phyloP scores from a whole-genome alignment of 768 basidiomycete genomes.

The Trametes cinnabarina region DNA sequence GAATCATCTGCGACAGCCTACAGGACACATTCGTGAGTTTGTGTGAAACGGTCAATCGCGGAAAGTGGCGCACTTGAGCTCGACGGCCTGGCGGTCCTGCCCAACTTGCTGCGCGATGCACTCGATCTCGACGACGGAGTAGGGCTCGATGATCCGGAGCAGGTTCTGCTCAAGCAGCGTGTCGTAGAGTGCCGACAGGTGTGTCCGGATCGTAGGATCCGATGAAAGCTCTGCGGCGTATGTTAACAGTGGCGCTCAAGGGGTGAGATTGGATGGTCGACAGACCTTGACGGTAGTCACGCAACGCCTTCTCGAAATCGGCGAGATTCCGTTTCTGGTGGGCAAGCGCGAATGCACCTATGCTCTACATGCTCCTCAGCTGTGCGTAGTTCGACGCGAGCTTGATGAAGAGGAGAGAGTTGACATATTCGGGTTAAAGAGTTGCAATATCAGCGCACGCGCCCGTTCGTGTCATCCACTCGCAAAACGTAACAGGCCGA shows the following conservation, averaged over 20 bases:
- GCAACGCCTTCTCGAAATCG: slow-evolving; percentile 84
- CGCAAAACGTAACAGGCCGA: slow-evolving; percentile 76
- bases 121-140: slow-evolving; percentile 86
- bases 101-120: slow-evolving; percentile 86
- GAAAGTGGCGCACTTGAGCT: slow-evolving; percentile 71
- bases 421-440: slow-evolving; percentile 91
- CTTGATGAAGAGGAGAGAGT: slow-evolving; percentile 81
- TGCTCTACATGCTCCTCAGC: slow-evolving; percentile 86
- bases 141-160: slow-evolving; percentile 93
- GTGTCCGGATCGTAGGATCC: slow-evolving; percentile 93
- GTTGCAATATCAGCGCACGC: background rate
- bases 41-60: background rate
- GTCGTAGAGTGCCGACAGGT: slow-evolving; percentile 92
- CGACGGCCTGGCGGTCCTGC: slow-evolving; percentile 83
- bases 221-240: slow-evolving; percentile 76
- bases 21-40: no score
- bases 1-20: slow-evolving; percentile 96
- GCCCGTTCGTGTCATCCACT: no score
- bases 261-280: no score
- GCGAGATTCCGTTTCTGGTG: slow-evolving; percentile 87
- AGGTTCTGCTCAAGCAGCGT: slow-evolving; percentile 95
- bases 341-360: slow-evolving; percentile 93
- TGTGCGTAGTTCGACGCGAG: slow-evolving; percentile 86
- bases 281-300: slow-evolving; percentile 80
- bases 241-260: background rate